Evolutionary conservation across 2,329 filamentous ascomycete species (phyloP).

Genomic region (Fusarium torulosum): DNA sequence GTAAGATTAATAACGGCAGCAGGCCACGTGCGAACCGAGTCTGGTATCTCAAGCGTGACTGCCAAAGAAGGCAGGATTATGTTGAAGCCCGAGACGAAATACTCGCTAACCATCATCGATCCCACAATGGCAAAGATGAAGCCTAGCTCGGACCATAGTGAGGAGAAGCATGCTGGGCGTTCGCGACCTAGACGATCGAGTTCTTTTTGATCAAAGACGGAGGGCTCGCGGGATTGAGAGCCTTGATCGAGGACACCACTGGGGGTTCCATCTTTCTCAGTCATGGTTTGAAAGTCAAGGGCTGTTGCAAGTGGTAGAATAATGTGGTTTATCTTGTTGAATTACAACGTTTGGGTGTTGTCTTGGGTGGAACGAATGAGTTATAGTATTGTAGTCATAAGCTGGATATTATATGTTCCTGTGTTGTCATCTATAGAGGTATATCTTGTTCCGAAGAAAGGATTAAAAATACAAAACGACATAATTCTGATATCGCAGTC

Average conservation of each 20-base stretch:
- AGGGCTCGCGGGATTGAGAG: not conserved
- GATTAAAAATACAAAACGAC: not conserved
- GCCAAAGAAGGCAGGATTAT: slow-evolving; percentile 77
- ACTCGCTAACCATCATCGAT: slow-evolving; percentile 77
- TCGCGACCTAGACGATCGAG: slow-evolving; percentile 73
- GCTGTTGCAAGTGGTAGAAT: too few species aligned
- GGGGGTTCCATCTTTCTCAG: not conserved
- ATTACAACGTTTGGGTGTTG: too few species aligned
- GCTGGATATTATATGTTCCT: too few species aligned
- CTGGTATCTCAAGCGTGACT: slow-evolving; percentile 72
- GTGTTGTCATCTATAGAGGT: rapidly evolving
- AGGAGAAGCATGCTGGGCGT: slow-evolving; percentile 68
- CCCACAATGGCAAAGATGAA: slow-evolving; percentile 73
- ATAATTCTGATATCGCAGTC: too few species aligned
- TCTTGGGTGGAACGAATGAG: not conserved
- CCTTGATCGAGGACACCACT: slow-evolving; percentile 9
- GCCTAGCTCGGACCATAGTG: slow-evolving; percentile 66
- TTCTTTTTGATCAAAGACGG: slow-evolving; percentile 48
- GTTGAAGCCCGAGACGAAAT: slow-evolving; percentile 81
- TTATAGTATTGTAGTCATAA: not conserved
- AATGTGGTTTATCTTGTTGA: too few species aligned
- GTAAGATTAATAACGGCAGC: slow-evolving; percentile 72
- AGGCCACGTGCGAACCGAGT: slow-evolving; percentile 72
- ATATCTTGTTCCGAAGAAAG: not conserved
- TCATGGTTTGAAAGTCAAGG: not conserved